Conservation (phyloP, 163 green algal genomes). For the Chlamydomonas reinhardtii region DNA sequence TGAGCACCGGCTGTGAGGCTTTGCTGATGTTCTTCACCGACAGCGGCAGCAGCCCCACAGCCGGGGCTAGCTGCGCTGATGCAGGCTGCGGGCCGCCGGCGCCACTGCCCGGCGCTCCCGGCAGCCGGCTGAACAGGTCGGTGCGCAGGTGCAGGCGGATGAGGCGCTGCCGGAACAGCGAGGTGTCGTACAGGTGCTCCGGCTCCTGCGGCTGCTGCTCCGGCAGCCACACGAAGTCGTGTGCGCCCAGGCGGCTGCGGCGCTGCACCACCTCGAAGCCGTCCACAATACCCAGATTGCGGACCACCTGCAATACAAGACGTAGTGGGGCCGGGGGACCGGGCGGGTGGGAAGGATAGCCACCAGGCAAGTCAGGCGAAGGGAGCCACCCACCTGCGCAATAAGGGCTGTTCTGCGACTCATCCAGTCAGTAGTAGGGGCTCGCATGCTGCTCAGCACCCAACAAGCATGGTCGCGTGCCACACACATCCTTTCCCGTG, state of each 20-base stretch:
- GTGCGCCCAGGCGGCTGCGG: background rate
- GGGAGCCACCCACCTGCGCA: too few relatives aligned
- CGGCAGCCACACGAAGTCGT: conserved; percentile 40
- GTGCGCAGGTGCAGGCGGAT: conserved; percentile 50
- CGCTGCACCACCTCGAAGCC: conserved; percentile 50
- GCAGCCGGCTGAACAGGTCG: conserved; percentile 42
- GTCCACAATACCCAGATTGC: conserved; percentile 56
- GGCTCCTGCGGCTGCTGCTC: conserved; percentile 39
- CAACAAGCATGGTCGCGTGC: too few relatives aligned
- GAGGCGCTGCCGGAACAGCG: conserved; percentile 43
- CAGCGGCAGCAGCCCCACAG: conserved; percentile 42
- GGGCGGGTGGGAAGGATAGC: too few relatives aligned
- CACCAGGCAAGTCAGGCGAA: too few relatives aligned
- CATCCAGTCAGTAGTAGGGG: too few relatives aligned
- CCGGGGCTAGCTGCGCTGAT: conserved; percentile 8
- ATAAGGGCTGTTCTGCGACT: too few relatives aligned
- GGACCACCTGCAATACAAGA: background rate
- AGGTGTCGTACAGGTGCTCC: conserved; percentile 33
- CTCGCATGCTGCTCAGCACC: too few relatives aligned
- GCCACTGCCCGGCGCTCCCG: background rate
- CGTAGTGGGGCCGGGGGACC: too few relatives aligned
- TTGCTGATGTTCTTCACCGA: conserved; percentile 54
- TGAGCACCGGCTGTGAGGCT: conserved; percentile 48
- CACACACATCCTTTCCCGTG: too few relatives aligned
- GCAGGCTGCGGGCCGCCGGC: background rate